These are phyloP conservation scores for Eucalyptus caleyi DNA, from an alignment of 345 rosid genomes.

Conservation along the genomic window DNA sequence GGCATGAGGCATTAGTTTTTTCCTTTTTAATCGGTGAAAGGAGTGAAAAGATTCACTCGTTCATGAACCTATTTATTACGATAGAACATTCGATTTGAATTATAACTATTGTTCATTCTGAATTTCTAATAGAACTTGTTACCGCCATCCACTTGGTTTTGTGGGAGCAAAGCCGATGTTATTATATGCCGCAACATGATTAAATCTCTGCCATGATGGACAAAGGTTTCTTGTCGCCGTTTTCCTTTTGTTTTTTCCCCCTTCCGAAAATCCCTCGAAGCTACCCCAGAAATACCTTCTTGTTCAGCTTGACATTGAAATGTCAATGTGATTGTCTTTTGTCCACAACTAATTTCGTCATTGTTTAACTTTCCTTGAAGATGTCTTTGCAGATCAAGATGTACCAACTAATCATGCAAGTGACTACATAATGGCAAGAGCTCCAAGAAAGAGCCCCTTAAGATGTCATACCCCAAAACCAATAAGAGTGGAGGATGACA, in stretches of 20 bases:
- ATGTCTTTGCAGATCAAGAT: not conserved
- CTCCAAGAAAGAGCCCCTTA: not conserved
- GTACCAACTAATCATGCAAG: not conserved
- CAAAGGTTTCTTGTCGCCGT: not conserved
- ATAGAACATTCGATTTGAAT: not conserved
- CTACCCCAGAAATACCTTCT: not conserved
- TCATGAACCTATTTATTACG: too few species aligned
- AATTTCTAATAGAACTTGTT: not conserved
- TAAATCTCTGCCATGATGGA: not conserved
- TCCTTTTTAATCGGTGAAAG: too few species aligned
- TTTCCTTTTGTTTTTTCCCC: not conserved
- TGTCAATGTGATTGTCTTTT: too few species aligned
- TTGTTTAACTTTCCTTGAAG: not conserved
- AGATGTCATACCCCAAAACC: too few species aligned
- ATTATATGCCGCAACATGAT: too few species aligned
- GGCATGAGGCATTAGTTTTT: not conserved
- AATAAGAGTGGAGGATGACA: too few species aligned
- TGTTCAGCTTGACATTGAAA: too few species aligned
- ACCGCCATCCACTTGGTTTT: too few species aligned
- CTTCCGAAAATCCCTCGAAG: accelerated
- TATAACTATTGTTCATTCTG: too few species aligned
- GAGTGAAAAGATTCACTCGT: not conserved
- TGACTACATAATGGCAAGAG: not conserved
- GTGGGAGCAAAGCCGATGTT: not conserved
- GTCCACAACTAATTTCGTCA: not conserved